A percentile compares a stretch with the other conserved stretches of the same genome.
These are phyloP conservation scores for Stachybotrys elegans DNA, from an alignment of 2,329 filamentous ascomycete genomes.

Conservation along the genomic window DNA sequence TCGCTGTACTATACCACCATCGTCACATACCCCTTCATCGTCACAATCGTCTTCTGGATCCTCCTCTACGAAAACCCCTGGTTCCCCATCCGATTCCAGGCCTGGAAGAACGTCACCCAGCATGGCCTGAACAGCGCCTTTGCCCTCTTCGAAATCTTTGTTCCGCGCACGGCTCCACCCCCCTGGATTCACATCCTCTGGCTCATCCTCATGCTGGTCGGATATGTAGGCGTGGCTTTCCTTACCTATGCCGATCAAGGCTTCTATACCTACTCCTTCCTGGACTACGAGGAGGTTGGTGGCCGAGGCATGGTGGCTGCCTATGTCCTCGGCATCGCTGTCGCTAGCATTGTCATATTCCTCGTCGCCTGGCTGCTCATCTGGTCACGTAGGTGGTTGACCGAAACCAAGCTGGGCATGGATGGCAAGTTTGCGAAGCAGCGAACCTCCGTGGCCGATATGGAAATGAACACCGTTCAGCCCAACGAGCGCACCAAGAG, in stretches of 20 bases:
- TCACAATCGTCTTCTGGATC: slow-evolving; percentile 67
- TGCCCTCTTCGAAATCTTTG: slow-evolving; percentile 68
- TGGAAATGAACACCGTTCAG: slow-evolving; percentile 19
- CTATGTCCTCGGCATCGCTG: slow-evolving; percentile 57
- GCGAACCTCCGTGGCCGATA: slow-evolving; percentile 14
- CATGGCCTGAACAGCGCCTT: slow-evolving; percentile 71
- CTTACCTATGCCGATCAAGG: slow-evolving; percentile 63
- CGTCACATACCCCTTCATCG: slow-evolving; percentile 60
- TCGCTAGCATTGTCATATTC: slow-evolving; percentile 49
- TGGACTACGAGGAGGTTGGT: slow-evolving; percentile 57
- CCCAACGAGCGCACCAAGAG: slow-evolving; percentile 10
- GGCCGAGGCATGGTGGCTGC: slow-evolving; percentile 48
- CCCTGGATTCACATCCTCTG: slow-evolving; percentile 60
- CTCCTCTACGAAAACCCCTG: slow-evolving; percentile 50
- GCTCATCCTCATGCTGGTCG: slow-evolving; percentile 62
- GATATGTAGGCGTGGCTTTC: slow-evolving; percentile 72
- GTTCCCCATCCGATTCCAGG: slow-evolving; percentile 44
- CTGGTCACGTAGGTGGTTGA: slow-evolving; percentile 43
- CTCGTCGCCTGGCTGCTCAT: slow-evolving; percentile 44
- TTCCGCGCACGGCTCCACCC: slow-evolving; percentile 60
- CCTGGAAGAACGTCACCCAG: slow-evolving; percentile 65
- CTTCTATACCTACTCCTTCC: slow-evolving; percentile 74
- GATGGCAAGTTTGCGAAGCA: slow-evolving; percentile 34
- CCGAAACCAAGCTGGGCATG: slow-evolving; percentile 40
- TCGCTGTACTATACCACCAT: slow-evolving; percentile 59